Evolutionary conservation across 1,284 basidiomycete genomes (phyloP).

Genomic region (Sphaerobolus stellatus): DNA sequence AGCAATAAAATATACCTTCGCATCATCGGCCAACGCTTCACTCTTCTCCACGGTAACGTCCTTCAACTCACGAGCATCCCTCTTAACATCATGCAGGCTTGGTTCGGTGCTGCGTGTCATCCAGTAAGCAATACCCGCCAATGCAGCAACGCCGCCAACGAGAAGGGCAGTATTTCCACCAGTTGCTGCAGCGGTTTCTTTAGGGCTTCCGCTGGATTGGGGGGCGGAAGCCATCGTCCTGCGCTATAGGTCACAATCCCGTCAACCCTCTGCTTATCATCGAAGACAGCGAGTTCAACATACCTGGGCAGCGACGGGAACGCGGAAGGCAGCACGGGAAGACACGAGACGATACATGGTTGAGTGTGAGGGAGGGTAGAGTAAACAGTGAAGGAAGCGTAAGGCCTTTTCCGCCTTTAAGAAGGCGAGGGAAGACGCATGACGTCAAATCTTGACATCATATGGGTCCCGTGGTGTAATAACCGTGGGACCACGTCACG

Average conservation of each 20-base stretch:
- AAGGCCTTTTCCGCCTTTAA: too few species aligned
- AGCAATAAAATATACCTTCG: background rate
- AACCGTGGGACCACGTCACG: too few species aligned
- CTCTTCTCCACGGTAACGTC: background rate
- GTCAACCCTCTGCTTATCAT: background rate
- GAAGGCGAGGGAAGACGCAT: too few species aligned
- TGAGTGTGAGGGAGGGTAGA: background rate
- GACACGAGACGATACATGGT: conserved; percentile 7
- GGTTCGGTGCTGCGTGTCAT: conserved; percentile 9
- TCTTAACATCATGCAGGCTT: conserved; percentile 1
- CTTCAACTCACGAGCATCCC: background rate
- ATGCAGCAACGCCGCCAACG: conserved; percentile 7
- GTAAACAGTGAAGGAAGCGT: too few species aligned
- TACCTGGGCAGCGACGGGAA: background rate
- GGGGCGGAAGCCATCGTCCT: conserved; percentile 6
- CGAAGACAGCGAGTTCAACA: background rate
- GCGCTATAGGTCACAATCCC: background rate
- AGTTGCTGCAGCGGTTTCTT: background rate
- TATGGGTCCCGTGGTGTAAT: too few species aligned
- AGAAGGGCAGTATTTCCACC: conserved; percentile 11
- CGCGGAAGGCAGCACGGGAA: background rate
- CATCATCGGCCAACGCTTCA: background rate
- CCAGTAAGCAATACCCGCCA: conserved; percentile 9
- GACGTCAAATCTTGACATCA: too few species aligned
- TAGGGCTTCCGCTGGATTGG: background rate